Conservation (phyloP, 768 basidiomycete genomes). For the Termitomyces sp. region DNA sequence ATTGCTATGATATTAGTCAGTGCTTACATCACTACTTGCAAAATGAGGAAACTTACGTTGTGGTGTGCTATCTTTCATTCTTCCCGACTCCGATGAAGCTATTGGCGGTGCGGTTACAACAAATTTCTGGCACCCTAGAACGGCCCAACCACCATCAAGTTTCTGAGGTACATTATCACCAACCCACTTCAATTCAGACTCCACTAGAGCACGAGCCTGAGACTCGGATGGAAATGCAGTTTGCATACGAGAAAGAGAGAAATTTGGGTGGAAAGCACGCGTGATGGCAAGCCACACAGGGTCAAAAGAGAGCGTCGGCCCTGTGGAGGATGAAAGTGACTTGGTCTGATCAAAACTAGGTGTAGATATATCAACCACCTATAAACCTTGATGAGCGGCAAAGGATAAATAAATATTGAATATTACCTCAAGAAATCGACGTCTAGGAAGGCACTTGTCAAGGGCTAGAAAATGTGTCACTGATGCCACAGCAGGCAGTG, state of each 20-base stretch:
- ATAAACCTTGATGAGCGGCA: neutral
- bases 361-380: slow-evolving; percentile 67
- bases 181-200: slow-evolving; percentile 65
- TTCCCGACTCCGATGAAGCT: slow-evolving; percentile 27
- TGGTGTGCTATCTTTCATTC: slow-evolving; percentile 1
- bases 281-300: slow-evolving; percentile 93
- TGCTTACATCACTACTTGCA: slow-evolving; percentile 20
- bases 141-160: slow-evolving; percentile 27
- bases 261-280: slow-evolving; percentile 77
- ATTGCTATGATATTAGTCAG: slow-evolving; percentile 40
- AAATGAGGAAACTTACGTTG: slow-evolving; percentile 32
- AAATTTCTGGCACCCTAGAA: slow-evolving; percentile 64
- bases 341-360: slow-evolving; percentile 12
- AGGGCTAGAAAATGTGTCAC: slow-evolving; percentile 83
- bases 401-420: neutral
- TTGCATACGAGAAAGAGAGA: slow-evolving; percentile 51
- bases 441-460: slow-evolving; percentile 78
- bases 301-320: slow-evolving; percentile 60
- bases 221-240: slow-evolving; percentile 54
- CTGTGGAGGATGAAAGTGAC: neutral
- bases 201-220: slow-evolving; percentile 48
- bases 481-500: slow-evolving; percentile 12
- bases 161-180: slow-evolving; percentile 41
- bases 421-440: slow-evolving; percentile 76
- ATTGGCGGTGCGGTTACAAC: slow-evolving; percentile 50